Evolutionary conservation across 2,329 filamentous ascomycete genomes (phyloP).

Genomic region (Purpureocillium takamizusanense): DNA sequence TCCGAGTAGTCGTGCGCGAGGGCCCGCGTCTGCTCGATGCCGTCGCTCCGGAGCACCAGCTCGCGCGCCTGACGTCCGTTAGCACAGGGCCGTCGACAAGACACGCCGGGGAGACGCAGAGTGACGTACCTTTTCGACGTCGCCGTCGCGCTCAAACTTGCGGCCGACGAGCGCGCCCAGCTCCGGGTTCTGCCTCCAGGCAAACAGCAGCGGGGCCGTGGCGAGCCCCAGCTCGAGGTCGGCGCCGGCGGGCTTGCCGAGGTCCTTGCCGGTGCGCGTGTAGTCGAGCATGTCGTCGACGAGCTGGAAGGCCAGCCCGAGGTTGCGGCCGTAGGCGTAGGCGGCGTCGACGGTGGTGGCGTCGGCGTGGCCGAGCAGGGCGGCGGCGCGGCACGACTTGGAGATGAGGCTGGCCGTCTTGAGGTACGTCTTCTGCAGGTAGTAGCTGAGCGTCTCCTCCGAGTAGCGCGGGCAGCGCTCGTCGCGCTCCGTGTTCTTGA

Average conservation of each 20-base stretch:
- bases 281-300: constrained; percentile 98
- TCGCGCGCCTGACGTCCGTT: constrained; percentile 88
- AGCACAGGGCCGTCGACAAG: too few relatives aligned
- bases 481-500: constrained; percentile 89
- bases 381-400: constrained; percentile 87
- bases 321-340: constrained; percentile 85
- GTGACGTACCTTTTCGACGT: constrained; percentile 67
- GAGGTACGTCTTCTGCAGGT: constrained; percentile 95
- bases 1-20: constrained; percentile 87
- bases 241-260: constrained; percentile 91
- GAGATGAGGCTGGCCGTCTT: constrained; percentile 94
- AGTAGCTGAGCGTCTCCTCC: constrained; percentile 84
- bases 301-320: constrained; percentile 91
- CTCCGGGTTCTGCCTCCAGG: constrained; percentile 83
- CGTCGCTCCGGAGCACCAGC: constrained; percentile 73
- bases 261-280: constrained; percentile 71
- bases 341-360: constrained; percentile 78
- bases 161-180: constrained; percentile 82
- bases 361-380: constrained; percentile 71
- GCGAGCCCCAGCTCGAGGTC: constrained; percentile 89
- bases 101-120: constrained; percentile 36
- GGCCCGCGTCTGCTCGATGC: constrained; percentile 83
- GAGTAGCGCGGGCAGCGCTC: constrained; percentile 79
- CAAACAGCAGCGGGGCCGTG: constrained; percentile 88
- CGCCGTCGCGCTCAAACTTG: constrained; percentile 77